These are phyloP conservation scores for Westerdykella aurantiaca DNA, from an alignment of 2,329 filamentous ascomycete genomes.

Conservation along the genomic window DNA sequence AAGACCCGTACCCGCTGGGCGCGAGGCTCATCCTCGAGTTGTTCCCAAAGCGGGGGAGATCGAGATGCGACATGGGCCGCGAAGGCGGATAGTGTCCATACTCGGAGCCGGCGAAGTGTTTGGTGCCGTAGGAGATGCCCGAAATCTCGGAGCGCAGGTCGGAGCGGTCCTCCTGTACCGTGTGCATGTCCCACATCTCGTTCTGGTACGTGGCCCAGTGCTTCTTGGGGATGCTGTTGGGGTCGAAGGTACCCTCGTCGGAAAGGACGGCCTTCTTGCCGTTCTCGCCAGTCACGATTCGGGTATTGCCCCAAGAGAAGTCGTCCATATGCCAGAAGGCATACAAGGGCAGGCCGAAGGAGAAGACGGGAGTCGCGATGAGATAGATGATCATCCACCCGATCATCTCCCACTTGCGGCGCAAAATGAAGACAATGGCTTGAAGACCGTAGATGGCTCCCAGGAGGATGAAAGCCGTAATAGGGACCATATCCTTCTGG, in stretches of 20 bases:
- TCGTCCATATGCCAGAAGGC: constrained; percentile 99
- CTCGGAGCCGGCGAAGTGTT: constrained; percentile 58
- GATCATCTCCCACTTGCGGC: constrained; percentile 98
- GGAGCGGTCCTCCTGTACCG: constrained; percentile 64
- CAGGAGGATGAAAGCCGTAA: constrained; percentile 83
- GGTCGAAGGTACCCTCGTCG: constrained; percentile 97
- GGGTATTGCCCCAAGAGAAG: constrained; percentile 98
- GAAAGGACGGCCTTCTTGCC: constrained; percentile 89
- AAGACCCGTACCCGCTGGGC: constrained; percentile 49
- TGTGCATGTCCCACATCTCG: constrained; percentile 95
- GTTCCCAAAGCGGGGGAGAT: constrained; percentile 48
- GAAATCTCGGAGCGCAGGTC: constrained; percentile 67
- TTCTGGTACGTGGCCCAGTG: constrained; percentile 99
- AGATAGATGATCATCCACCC: constrained; percentile 99
- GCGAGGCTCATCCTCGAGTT: constrained; percentile 52
- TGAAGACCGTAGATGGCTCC: constrained; percentile 97
- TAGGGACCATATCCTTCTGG: constrained; percentile 61
- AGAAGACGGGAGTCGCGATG: constrained; percentile 83
- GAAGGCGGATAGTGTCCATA: constrained; percentile 55
- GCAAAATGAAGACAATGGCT: constrained; percentile 91
- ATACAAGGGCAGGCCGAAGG: constrained; percentile 83
- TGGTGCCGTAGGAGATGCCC: constrained; percentile 92
- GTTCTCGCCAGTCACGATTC: constrained; percentile 89
- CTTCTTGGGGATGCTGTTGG: constrained; percentile 86
- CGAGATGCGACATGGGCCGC: constrained; percentile 55